These are phyloP conservation scores for Calendula officinalis DNA, from an alignment of 129 eudicot species.

Conservation along the genomic window DNA sequence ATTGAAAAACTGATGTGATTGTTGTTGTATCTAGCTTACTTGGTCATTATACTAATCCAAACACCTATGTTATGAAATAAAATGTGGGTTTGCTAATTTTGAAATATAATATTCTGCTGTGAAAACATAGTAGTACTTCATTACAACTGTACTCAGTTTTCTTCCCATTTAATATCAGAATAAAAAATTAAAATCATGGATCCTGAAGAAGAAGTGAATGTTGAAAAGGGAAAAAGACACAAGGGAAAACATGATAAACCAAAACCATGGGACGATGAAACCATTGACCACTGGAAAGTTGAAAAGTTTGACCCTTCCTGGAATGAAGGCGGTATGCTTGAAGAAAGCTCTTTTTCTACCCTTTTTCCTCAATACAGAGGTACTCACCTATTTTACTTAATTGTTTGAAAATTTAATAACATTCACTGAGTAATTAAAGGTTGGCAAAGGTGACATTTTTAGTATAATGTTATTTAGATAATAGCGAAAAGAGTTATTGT, in stretches of 20 bases:
- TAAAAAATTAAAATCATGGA: background rate
- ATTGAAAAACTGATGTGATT: too few relatives aligned
- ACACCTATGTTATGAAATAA: too few relatives aligned
- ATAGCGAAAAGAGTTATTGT: background rate
- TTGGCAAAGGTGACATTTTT: too few relatives aligned
- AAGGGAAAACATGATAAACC: constrained; percentile 97
- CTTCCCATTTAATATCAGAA: background rate
- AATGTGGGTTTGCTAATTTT: too few relatives aligned
- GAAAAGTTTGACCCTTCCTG: constrained; percentile 78
- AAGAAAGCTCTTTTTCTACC: constrained; percentile 87
- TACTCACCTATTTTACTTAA: constrained; percentile 5
- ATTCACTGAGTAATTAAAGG: too few relatives aligned
- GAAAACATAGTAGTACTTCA: too few relatives aligned
- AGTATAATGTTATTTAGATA: too few relatives aligned
- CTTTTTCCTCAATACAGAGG: constrained; percentile 94
- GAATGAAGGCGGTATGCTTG: constrained; percentile 74
- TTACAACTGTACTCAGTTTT: background rate
- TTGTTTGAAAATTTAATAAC: too few relatives aligned
- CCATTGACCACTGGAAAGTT: constrained; percentile 71
- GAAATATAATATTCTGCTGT: too few relatives aligned
- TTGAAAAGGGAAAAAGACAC: constrained; percentile 41
- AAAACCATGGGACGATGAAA: constrained; percentile 81
- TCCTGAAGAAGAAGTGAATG: background rate
- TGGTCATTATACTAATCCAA: too few relatives aligned
- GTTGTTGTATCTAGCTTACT: too few relatives aligned